A percentile compares a stretch with the other conserved stretches of the same genome.
These are phyloP conservation scores for Rhododendron henanense DNA, from an alignment of 148 eudicot genomes.

Conservation along the genomic window DNA sequence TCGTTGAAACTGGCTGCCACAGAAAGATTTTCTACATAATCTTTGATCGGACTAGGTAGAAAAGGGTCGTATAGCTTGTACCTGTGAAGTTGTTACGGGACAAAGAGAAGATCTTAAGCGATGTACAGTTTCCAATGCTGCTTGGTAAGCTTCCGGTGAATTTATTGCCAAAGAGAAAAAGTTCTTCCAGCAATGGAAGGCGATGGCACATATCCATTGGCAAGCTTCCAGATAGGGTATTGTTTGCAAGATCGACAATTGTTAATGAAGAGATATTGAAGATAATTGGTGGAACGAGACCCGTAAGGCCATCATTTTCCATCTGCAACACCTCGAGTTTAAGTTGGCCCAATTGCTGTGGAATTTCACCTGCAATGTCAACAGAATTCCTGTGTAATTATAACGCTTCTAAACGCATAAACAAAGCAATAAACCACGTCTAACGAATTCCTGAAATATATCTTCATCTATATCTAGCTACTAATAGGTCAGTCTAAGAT, in stretches of 20 bases:
- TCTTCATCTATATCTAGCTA: too few species aligned
- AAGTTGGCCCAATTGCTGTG: not conserved
- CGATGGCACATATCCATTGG: conserved; percentile 12
- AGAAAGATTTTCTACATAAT: not conserved
- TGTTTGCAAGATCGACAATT: not conserved
- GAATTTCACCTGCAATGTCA: not conserved
- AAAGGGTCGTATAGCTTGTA: not conserved
- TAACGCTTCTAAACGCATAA: not conserved
- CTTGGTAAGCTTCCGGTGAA: conserved; percentile 13
- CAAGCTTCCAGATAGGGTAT: conserved; percentile 13
- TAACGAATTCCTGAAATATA: not conserved
- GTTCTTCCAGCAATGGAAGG: conserved; percentile 13
- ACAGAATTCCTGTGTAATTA: not conserved
- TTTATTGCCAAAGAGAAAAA: conserved; percentile 6
- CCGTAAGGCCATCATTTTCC: conserved; percentile 5
- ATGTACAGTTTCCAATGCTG: conserved; percentile 1
- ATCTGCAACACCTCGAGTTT: not conserved
- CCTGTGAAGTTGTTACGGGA: conserved; percentile 6
- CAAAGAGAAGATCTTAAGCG: not conserved
- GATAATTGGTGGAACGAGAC: conserved; percentile 16
- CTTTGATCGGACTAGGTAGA: not conserved
- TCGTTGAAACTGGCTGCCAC: not conserved
- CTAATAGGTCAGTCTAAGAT: too few species aligned
- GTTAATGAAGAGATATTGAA: conserved; percentile 22
- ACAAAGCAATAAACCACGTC: not conserved